Base-by-base conservation (phyloP, 2,329 filamentous ascomycete species). In the Scytalidium sp. region DNA sequence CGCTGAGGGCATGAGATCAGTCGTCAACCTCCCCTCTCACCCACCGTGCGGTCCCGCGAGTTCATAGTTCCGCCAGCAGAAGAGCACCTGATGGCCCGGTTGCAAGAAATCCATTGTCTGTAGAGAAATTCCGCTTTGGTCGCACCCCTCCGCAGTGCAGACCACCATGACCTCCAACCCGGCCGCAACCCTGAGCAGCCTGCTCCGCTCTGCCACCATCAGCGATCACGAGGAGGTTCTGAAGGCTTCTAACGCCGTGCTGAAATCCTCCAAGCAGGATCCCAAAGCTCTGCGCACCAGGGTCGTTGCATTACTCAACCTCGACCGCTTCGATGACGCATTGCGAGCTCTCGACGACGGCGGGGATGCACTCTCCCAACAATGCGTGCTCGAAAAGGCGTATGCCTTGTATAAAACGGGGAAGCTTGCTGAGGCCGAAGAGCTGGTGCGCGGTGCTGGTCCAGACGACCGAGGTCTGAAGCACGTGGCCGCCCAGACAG, bases 371-470 rank as follows among this genome's bases (percentile, higher is more conserved):
- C 70, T 92, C 50, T 80, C 84, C 63, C 72, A 79, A 36, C 70
- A 70, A 50, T 88, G 85, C 57, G 63, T 70, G 15, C 75, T 92
- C 41, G 89, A 92, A 67, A 85, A 85, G 64, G 81, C 87, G 2
- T 95, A 95, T 71, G 85, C 87, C n/a, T 76, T 92, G 19, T 95
- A 94, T 72, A 94, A 92, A 72, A 79, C 81, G 1, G 87, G 88
- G 20, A 76, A 83, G 56, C 77, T 90, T 1, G 72, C 78, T 19
- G 84, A 85, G 50, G 88, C 89, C 19, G 75, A 79, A 17, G 60
- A 68, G 15, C 57, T 71, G 10, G 56, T 49, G 7, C 45, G 55
- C 9, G 51, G 48, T 19, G 49, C 48, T n/a, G 22, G 8, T 2
- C 19, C n/a, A 9, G 13, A 19, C 9, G 51, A 55, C 1, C 60